Conservation (phyloP, 495 filamentous ascomycete species). For the Lasiosphaeria ovina region DNA sequence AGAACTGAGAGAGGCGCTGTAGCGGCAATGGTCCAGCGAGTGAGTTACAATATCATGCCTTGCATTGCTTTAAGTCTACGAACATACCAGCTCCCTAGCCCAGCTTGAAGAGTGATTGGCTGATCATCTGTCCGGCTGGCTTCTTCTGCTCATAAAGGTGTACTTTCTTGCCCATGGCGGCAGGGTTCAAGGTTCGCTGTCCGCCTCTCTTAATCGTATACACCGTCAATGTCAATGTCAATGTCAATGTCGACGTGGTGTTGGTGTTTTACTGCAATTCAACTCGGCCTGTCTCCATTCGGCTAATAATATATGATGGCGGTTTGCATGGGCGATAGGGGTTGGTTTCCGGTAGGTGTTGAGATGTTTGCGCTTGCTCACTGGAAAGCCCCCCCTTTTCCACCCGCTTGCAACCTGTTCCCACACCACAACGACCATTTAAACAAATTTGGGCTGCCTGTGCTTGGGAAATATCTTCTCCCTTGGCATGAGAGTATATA, state of each 20-base stretch:
- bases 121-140: no score
- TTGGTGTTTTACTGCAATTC: not conserved
- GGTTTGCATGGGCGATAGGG: slow-evolving; percentile 9
- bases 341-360: slow-evolving; percentile 21
- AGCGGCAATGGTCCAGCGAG: slow-evolving; percentile 13
- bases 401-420: not conserved
- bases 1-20: not conserved
- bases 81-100: not conserved
- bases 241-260: not conserved
- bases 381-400: not conserved
- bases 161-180: slow-evolving; percentile 55
- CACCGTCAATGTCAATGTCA: slow-evolving; percentile 1
- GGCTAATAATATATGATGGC: not conserved
- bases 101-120: no score
- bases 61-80: not conserved
- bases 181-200: slow-evolving; percentile 47
- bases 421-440: no score
- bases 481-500: not conserved
- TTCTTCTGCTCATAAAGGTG: slow-evolving; percentile 30
- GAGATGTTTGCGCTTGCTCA: not conserved
- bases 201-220: not conserved
- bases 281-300: not conserved
- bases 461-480: not conserved
- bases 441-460: no score
- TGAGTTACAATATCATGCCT: not conserved